A percentile compares a stretch with the other conserved stretches of the same genome.
phyloP scores from a whole-genome alignment of 2,329 filamentous ascomycete genomes.

The Colletotrichum somersetense region DNA sequence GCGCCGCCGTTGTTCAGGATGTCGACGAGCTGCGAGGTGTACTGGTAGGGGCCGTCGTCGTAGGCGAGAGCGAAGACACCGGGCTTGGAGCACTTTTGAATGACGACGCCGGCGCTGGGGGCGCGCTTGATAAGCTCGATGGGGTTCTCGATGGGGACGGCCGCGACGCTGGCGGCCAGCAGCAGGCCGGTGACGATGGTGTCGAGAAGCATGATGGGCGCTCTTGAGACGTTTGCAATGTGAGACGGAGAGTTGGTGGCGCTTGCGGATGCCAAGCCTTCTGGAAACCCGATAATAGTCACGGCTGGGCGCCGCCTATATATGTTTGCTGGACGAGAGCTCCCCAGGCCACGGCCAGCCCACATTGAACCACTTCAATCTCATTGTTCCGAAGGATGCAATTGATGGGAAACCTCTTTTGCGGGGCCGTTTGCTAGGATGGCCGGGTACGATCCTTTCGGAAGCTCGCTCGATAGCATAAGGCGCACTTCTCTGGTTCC shows the following conservation, averaged over 20 bases:
- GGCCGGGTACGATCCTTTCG: constrained; percentile 8
- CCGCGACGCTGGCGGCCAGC: constrained; percentile 47
- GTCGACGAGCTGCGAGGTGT: constrained; percentile 63
- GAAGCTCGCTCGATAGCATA: constrained; percentile 17
- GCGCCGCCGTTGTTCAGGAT: constrained; percentile 61
- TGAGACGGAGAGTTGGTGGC: too few species aligned
- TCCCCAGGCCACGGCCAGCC: constrained; percentile 12
- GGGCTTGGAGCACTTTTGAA: constrained; percentile 58
- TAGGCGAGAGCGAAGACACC: constrained; percentile 65
- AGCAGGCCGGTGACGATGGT: constrained; percentile 45
- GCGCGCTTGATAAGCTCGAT: constrained; percentile 57
- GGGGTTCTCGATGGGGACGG: constrained; percentile 52
- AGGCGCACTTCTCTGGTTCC: constrained; percentile 16
- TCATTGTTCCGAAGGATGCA: constrained; percentile 9
- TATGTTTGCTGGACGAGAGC: not conserved
- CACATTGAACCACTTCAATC: constrained; percentile 35
- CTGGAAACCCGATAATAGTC: not conserved
- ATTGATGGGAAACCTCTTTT: constrained; percentile 24
- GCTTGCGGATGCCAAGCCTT: constrained; percentile 8
- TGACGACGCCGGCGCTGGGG: constrained; percentile 57
- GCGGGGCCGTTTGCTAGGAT: constrained; percentile 6
- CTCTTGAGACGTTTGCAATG: not conserved
- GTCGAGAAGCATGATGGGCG: constrained; percentile 46
- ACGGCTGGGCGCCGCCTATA: constrained; percentile 18
- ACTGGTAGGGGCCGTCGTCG: constrained; percentile 65